Evolutionary conservation across 495 filamentous ascomycete species (phyloP), one percentile per base, ranked within the genome.

Genomic region (Amniculicola lignicola): DNA sequence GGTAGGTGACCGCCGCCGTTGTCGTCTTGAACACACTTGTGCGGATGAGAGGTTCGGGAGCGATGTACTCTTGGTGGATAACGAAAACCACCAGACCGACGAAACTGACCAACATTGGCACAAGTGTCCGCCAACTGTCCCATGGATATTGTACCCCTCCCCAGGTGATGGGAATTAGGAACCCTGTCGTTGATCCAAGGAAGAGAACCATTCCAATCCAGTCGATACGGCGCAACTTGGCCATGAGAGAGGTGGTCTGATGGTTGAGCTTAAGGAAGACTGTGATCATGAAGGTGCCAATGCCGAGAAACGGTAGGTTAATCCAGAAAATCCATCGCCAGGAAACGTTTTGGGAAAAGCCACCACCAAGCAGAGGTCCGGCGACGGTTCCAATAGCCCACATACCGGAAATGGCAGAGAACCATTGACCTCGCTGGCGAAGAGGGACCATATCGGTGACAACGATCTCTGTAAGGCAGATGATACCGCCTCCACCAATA

Each of bases 401-500:
- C 56, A 66, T 69, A 27, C 57, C 59, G 21, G 62, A 67, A 23
- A 76, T 40, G 22, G 74, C 43, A 31, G 69, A 69, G 62, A 75
- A 69, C 63, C 69, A 79, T 38, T 72, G 70, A 2, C 77, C 78
- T 39, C 80, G 70, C 44, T 74, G 63, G 0, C 74, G 52, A 9
- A 83, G 67, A 11, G 80, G 79, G 27, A 82, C 79, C 3, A 87
- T 67, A 56, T 89, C 85, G 0, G 84, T 80, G 51, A 91, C 74
- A 2, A 88, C 62, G 39, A 88, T 79, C 59, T 86, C 80, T 1
- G 80, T 81, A 28, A 89, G 66, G 6, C 75, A 75, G 36, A 83
- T 75, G 10, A 87, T 75, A 0, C 86, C 86, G 18, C 87, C 86
- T 16, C 83, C 84, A 19, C 86, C 87, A n/a, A 86, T 70, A 16